These are phyloP conservation scores for Straminergon stramineum DNA, from an alignment of 225 moss, liverwort and hornwort species.

Conservation along the genomic window DNA sequence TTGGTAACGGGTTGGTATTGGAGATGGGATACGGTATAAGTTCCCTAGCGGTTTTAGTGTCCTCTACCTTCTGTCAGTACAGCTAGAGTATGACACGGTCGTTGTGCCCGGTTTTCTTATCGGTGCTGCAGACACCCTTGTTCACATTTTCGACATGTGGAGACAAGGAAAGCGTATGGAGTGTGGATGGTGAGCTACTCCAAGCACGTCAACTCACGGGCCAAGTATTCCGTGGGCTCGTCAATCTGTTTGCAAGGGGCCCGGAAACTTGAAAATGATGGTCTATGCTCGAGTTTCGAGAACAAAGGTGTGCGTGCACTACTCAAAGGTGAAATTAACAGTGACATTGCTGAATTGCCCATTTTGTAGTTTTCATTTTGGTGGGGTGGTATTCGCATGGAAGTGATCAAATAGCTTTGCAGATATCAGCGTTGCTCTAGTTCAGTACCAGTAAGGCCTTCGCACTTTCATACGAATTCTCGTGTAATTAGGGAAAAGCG, in stretches of 20 bases:
- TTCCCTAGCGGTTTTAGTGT: neutral
- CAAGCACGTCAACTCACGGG: conserved; percentile 71
- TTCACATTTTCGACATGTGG: conserved; percentile 72
- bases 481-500: neutral
- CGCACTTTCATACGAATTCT: neutral
- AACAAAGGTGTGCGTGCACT: neutral
- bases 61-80: neutral
- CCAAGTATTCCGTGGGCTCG: conserved; percentile 82
- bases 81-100: neutral
- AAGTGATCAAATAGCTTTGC: neutral
- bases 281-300: neutral
- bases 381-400: neutral
- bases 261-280: conserved; percentile 48
- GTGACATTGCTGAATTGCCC: neutral
- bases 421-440: neutral
- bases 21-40: neutral
- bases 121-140: conserved; percentile 64
- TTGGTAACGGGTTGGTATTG: neutral
- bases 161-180: conserved; percentile 72
- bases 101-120: neutral
- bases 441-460: neutral
- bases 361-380: neutral
- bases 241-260: conserved; percentile 77
- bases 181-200: conserved; percentile 85
- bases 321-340: neutral